Evolutionary conservation across 257 asterid genomes (phyloP).

Genomic region (Osmanthus fragrans): DNA sequence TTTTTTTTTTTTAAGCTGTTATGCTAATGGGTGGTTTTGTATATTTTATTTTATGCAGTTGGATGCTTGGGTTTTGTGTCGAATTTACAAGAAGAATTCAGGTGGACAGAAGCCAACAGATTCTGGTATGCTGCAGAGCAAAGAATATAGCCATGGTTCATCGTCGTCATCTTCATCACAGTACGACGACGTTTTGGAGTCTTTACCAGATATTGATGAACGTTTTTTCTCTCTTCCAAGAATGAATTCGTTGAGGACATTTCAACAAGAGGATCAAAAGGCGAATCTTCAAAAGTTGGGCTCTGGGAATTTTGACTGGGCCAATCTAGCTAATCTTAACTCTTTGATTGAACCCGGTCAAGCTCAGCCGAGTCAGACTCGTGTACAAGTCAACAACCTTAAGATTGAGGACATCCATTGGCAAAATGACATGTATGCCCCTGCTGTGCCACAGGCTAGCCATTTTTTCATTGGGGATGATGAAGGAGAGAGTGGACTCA

Average conservation of each 20-base stretch:
- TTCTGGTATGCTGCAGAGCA: constrained; percentile 27
- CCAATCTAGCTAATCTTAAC: constrained; percentile 50
- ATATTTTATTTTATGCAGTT: constrained; percentile 30
- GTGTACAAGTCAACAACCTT: constrained; percentile 19
- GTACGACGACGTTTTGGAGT: constrained; percentile 63
- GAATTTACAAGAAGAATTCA: constrained; percentile 59
- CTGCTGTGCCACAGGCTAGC: constrained; percentile 22
- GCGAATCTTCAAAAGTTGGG: constrained; percentile 50
- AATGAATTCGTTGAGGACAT: constrained; percentile 37
- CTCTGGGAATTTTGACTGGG: constrained; percentile 76
- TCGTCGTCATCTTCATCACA: constrained; percentile 67
- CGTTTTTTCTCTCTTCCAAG: constrained; percentile 42
- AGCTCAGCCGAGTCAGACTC: constrained; percentile 15
- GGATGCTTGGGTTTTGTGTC: constrained; percentile 85
- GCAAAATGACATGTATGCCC: constrained; percentile 17
- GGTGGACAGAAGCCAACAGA: constrained; percentile 20
- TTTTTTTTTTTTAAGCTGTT: too few relatives aligned
- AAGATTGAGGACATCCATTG: neutral
- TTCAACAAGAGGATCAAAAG: constrained; percentile 44
- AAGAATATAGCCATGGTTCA: constrained; percentile 58
- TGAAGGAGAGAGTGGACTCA: constrained; percentile 37
- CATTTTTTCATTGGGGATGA: constrained; percentile 24
- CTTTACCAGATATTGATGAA: constrained; percentile 63
- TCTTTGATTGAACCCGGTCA: constrained; percentile 19
- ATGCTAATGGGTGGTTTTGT: neutral